Conservation (phyloP, 2,329 filamentous ascomycete species). For the Truncatella angustata region DNA sequence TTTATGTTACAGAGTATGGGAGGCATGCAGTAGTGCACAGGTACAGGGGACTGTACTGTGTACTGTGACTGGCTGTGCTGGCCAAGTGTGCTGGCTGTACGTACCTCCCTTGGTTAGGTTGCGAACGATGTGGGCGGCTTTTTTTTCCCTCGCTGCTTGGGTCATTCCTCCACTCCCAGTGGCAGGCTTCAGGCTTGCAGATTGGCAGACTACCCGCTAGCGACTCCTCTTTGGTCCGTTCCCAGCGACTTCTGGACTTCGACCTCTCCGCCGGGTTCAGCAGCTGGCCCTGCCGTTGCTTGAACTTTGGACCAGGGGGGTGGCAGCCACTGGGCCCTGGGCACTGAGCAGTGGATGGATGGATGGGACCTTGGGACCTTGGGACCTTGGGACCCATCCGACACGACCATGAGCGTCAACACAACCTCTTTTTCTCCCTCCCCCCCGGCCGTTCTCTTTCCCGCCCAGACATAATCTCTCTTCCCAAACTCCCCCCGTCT, state of each 20-base stretch:
- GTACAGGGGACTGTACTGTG: neutral
- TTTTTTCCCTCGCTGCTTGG: neutral
- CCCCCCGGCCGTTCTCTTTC: neutral
- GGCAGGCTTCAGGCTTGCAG: neutral
- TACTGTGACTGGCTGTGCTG: too few relatives aligned
- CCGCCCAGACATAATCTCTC: conserved; percentile 3
- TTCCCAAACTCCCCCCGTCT: conserved; percentile 2
- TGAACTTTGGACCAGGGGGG: too few relatives aligned
- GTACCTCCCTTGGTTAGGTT: neutral
- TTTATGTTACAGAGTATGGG: neutral
- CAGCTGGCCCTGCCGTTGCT: conserved; percentile 2
- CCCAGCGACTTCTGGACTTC: neutral
- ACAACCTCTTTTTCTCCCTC: conserved; percentile 4
- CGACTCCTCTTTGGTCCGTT: too few relatives aligned
- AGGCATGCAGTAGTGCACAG: neutral
- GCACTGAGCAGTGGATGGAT: too few relatives aligned
- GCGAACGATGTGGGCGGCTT: neutral
- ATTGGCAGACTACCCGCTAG: neutral
- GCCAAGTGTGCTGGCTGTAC: too few relatives aligned
- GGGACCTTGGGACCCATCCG: conserved; percentile 2
- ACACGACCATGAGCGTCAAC: conserved; percentile 10
- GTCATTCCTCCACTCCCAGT: neutral
- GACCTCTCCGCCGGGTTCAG: conserved; percentile 5
- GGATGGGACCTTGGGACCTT: too few relatives aligned
- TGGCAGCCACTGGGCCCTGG: too few relatives aligned